Evolutionary conservation across 805 yeast species (phyloP), one percentile per base, ranked within the genome.

Genomic region (Barnettozyma siamensis): DNA sequence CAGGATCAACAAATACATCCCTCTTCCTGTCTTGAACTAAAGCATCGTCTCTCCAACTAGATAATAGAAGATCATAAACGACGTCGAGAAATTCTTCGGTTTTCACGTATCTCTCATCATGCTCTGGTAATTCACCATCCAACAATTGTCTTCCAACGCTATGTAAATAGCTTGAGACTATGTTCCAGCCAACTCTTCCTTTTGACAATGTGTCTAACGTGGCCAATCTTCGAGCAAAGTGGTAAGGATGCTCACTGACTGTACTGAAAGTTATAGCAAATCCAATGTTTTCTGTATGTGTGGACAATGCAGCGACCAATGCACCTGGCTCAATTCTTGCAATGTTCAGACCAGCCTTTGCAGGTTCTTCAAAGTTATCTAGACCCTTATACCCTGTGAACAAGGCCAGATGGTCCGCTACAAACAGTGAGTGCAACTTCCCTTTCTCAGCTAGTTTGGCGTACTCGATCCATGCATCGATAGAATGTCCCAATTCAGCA

Each of bases 231-330:
- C 70, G 54, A n/a, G 69, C 61, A 20, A 66, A 58, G 42, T 55
- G 63, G 39, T 63, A 66, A 0, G 71, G 71, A 13, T 58, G 61
- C 35, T 67, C 72, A 44, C 65, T 63, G 18, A 67, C 60, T 11
- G 72, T 67, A 28, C 65, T 55, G 36, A 63, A 63, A 3, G 72
- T 67, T 31, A 66, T 46, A 11, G 67, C 72, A 49, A 66, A 66
- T 15, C 59, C 46, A 16, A 66, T 40, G 20, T 55, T 55, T 35
- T 63, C 45, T 2, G 73, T 69, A 4, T 59, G 69, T 3, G 65
- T 60, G 17, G 72, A 69, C 64, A 68, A 59, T 2, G 70, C 71
- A 3, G 66, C 45, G 6, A 67, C 3, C 59, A 60, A 3, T 72
- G 73, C 49, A 53, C 51, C 40, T 62, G 64, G 11, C 11, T 26